Evolutionary conservation across 2,329 filamentous ascomycete genomes (phyloP), one percentile per base, ranked within the genome.

Genomic region (Claviceps pusilla): DNA sequence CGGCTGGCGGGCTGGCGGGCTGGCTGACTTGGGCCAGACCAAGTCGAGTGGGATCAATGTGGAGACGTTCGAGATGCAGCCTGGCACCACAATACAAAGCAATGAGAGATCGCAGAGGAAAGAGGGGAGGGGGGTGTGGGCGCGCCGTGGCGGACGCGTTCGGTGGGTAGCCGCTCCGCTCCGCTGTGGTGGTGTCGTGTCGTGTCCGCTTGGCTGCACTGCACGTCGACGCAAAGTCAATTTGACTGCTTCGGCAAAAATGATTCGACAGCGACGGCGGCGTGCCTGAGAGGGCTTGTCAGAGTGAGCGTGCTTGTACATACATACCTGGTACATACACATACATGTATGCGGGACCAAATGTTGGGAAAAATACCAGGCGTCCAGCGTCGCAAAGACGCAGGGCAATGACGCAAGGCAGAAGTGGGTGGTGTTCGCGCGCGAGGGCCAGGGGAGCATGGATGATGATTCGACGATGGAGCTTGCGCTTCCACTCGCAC

Each of bases 1-100:
- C 14, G 43, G 43, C 49, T 41, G 24, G 37, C 24, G 24, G 31
- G 24, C 35, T 48, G 28, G 28, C 28, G 46, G 43, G 49, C 19
- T 45, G 48, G 24, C 24, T 24, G 24, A 24, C 24, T 24, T 9
- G 31, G 31, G 9, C 31, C 19, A 9, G 11, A 29, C 7, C 14
- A 50, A 50, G 33, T 19, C 47, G 24, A 28, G 50, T 47, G 50
- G 46, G 37, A 39, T 49, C 37, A 2, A 37, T 24, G 54, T 55
- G 50, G 54, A 50, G 50, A 55, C 50, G 46, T 29, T 45, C 43
- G 53, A 51, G 49, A 52, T 37, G 52, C 46, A 37, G 52, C 47
- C 39, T 28, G 39, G 50, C 39, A 12, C 35, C 14, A 37, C 33
- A 19, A 54, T 37, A 37, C 37, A 50, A 45, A 35, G 50, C 31